A percentile compares a stretch with the other conserved stretches of the same genome.
phyloP scores from a whole-genome alignment of 495 filamentous ascomycete genomes.

The Neurospora intermedia region DNA sequence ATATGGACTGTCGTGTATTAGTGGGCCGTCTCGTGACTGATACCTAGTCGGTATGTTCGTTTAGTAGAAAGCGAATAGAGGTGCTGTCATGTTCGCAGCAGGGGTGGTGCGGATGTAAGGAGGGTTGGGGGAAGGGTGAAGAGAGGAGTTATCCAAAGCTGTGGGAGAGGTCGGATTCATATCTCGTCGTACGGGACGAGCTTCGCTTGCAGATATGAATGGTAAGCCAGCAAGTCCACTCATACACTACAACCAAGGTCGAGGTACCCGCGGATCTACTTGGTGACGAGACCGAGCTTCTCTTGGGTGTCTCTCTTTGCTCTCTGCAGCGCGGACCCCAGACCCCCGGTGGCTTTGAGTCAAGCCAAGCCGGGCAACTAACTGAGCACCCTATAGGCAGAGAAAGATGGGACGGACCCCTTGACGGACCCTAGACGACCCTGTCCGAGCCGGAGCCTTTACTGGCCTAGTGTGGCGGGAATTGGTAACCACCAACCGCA shows the following conservation, averaged over 20 bases:
- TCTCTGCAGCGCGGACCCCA: not conserved
- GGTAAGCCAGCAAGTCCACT: not conserved
- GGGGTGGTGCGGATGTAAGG: not conserved
- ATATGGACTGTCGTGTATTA: not conserved
- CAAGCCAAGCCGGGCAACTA: not conserved
- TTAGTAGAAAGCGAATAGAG: not conserved
- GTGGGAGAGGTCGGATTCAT: constrained; percentile 25
- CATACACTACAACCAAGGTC: not conserved
- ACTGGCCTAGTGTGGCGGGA: not conserved
- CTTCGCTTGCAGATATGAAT: constrained; percentile 6
- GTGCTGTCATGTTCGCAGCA: not conserved
- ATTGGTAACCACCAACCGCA: not conserved
- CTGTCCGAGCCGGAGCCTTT: not conserved
- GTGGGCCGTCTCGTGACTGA: not conserved
- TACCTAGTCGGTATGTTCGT: not conserved
- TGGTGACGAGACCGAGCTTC: not conserved
- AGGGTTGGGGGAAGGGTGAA: constrained; percentile 5
- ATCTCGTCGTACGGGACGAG: constrained; percentile 15
- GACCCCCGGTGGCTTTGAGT: not conserved
- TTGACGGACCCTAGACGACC: not conserved
- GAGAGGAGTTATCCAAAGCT: constrained; percentile 15
- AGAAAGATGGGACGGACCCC: not conserved
- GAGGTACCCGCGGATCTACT: not conserved
- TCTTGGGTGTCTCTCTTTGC: not conserved
- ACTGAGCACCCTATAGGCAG: not conserved